Evolutionary conservation across 352 stramenopile species (phyloP), one percentile per base, ranked within the genome.

Genomic region (Phytophthora quininea): DNA sequence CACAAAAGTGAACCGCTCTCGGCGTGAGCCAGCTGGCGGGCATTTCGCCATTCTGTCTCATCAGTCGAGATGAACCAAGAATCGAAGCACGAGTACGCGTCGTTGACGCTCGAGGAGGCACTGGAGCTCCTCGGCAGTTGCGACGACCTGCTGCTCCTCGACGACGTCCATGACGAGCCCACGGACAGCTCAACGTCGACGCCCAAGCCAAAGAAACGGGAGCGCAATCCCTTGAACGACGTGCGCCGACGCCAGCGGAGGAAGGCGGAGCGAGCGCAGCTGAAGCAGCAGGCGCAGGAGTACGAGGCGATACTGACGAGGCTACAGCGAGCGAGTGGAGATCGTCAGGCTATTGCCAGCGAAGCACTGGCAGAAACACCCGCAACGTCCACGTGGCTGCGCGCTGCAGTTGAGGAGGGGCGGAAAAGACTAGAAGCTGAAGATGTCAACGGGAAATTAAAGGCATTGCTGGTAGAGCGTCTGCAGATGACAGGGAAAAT

Each of bases 251-350:
- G 58, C 2, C 47, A 53, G 40, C 58, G 40, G 29, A 53, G 37
- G 37, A 65, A 65, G 19, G 58, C 37, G 35, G 69, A 11, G 54
- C n/a, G n/a, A n/a, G n/a, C n/a, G n/a, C n/a, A n/a, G n/a, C n/a
- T n/a, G n/a, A n/a, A n/a, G n/a, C n/a, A 69, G 10, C 64, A 76
- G 43, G 54, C 64, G 56, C 30, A 35, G 31, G 42, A 58, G 19
- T 62, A 70, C 27, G 64, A 73, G 42, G 14, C 42, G 42, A 49
- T 64, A 11, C 38, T 76, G 40, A 33, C 48, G 42, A 29, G 56
- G 31, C 57, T 75, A 5, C 52, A 65, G 35, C 38, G 33, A 9
- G 35, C 35, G 11, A 53, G 43, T 33, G 55, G 33, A 48, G n/a
- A n/a, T n/a, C n/a, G n/a, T n/a, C n/a, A n/a, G n/a, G n/a, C n/a